phyloP scores from a whole-genome alignment of 2,329 filamentous ascomycete genomes.

The Colletotrichum godetiae region DNA sequence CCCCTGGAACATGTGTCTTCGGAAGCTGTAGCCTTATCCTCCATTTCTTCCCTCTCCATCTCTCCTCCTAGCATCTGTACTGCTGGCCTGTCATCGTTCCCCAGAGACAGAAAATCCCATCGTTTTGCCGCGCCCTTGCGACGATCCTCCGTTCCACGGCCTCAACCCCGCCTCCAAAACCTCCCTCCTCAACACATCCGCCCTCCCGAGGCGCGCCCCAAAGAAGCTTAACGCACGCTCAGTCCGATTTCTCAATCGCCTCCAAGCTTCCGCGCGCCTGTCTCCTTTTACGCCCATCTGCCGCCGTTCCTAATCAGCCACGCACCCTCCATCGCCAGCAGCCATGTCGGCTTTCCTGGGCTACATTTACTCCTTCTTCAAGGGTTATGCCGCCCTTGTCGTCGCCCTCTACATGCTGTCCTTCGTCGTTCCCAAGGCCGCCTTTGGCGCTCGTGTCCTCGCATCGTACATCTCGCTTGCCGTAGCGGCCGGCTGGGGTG shows the following conservation, averaged over 20 bases:
- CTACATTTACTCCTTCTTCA: constrained; percentile 59
- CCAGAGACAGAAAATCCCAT: not conserved
- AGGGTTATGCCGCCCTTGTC: constrained; percentile 63
- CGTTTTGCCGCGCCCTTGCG: constrained; percentile 22
- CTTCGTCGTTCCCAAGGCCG: constrained; percentile 66
- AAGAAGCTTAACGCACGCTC: constrained; percentile 34
- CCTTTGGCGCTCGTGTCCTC: constrained; percentile 77
- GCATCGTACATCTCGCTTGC: constrained; percentile 73
- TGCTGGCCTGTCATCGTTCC: not conserved
- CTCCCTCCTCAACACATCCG: constrained; percentile 26
- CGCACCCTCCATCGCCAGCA: constrained; percentile 7
- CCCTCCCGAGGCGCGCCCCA: constrained; percentile 21
- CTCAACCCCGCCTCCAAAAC: constrained; percentile 28
- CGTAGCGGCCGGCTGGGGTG: constrained; percentile 76
- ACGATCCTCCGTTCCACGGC: constrained; percentile 28
- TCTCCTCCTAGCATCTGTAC: not conserved
- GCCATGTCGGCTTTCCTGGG: constrained; percentile 50
- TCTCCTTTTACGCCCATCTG: constrained; percentile 19
- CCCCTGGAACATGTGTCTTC: constrained; percentile 30
- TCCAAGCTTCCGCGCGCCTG: constrained; percentile 26
- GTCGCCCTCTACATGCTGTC: constrained; percentile 72
- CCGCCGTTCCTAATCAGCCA: constrained; percentile 28
- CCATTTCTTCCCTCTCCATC: constrained; percentile 1
- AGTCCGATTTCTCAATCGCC: constrained; percentile 12
- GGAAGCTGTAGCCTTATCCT: constrained; percentile 15